Evolutionary conservation across 495 filamentous ascomycete genomes (phyloP).

Genomic region (Penicillium roqueforti): DNA sequence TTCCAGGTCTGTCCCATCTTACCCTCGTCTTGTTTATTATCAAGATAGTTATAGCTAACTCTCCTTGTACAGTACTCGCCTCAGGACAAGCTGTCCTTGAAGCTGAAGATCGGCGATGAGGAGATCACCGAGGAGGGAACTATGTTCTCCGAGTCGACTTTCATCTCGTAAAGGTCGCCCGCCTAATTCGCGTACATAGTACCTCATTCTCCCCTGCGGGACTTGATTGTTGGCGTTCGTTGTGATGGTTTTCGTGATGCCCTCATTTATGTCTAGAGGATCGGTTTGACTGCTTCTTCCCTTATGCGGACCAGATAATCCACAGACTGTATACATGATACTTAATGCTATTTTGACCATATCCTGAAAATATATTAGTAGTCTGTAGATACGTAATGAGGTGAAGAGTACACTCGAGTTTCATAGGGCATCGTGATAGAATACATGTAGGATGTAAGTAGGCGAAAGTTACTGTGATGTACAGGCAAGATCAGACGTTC

Average conservation of each 20-base stretch:
- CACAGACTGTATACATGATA: constrained; percentile 36
- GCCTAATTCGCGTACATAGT: constrained; percentile 33
- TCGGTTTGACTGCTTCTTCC: constrained; percentile 7
- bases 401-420: neutral
- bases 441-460: neutral
- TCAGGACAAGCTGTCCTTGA: constrained; percentile 59
- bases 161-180: constrained; percentile 62
- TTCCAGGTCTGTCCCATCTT: too few relatives aligned
- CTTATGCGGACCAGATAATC: constrained; percentile 27
- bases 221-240: constrained; percentile 16
- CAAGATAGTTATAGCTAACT: neutral
- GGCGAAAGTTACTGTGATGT: constrained; percentile 13
- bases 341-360: constrained; percentile 35
- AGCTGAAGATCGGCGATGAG: constrained; percentile 76
- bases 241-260: constrained; percentile 20
- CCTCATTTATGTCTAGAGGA: constrained; percentile 24
- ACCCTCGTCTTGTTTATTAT: neutral
- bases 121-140: constrained; percentile 71
- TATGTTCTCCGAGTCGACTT: constrained; percentile 82
- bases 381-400: neutral
- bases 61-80: constrained; percentile 55
- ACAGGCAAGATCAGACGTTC: neutral
- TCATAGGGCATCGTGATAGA: neutral
- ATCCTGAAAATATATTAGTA: neutral
- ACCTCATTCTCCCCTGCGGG: constrained; percentile 19